Percentiles rank a stretch among this genome's conserved stretches.
Conservation (phyloP, 2,329 filamentous ascomycete species). For the Paramyrothecium sp. region DNA sequence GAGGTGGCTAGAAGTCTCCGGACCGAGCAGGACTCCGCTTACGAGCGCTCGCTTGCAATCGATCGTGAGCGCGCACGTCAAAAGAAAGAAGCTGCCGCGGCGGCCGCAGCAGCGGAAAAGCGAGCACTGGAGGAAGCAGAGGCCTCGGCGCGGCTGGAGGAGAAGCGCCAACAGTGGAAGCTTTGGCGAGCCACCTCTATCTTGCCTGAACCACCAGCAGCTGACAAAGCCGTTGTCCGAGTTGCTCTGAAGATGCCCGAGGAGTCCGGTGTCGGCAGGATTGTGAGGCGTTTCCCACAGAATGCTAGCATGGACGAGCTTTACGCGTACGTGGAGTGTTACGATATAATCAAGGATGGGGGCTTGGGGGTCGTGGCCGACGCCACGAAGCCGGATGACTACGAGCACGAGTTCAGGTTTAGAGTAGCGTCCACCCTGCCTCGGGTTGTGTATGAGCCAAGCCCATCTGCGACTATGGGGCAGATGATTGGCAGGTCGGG, state of each 20-base stretch:
- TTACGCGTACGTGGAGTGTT: slow-evolving; percentile 95
- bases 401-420: slow-evolving; percentile 83
- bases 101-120: slow-evolving; percentile 66
- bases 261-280: slow-evolving; percentile 62
- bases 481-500: slow-evolving; percentile 78
- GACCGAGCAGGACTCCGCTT: slow-evolving; percentile 89
- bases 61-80: slow-evolving; percentile 82
- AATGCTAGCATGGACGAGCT: slow-evolving; percentile 80
- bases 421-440: slow-evolving; percentile 83
- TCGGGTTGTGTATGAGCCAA: slow-evolving; percentile 73
- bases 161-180: slow-evolving; percentile 66
- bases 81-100: slow-evolving; percentile 71
- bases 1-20: slow-evolving; percentile 77
- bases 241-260: slow-evolving; percentile 64
- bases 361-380: slow-evolving; percentile 11
- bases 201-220: slow-evolving; percentile 62
- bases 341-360: slow-evolving; percentile 58
- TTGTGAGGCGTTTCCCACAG: slow-evolving; percentile 72
- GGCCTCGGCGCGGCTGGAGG: slow-evolving; percentile 50
- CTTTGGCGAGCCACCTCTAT: slow-evolving; percentile 73
- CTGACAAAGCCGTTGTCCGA: slow-evolving; percentile 68
- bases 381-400: slow-evolving; percentile 57
- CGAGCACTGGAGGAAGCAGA: slow-evolving; percentile 59
- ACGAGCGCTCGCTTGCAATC: slow-evolving; percentile 84
- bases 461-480: slow-evolving; percentile 62